Conservation (phyloP, 1,284 basidiomycete species). For the Marasmius tenuissimus region DNA sequence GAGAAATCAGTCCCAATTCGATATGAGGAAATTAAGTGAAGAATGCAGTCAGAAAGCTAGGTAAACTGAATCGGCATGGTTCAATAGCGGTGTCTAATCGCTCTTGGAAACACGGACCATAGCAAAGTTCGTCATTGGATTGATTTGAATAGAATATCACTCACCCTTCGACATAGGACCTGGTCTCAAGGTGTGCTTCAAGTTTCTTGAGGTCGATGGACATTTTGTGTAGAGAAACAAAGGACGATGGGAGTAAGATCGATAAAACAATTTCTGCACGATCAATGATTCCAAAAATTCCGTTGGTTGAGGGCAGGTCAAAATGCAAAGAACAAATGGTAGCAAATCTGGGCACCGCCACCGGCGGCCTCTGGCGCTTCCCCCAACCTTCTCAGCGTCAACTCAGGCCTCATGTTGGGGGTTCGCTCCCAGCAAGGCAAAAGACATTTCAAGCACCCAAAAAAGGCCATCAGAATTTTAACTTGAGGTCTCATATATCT, state of each 20-base stretch:
- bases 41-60: conserved; percentile 68
- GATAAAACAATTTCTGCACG: conserved; percentile 19
- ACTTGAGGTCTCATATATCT: too few relatives aligned
- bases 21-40: conserved; percentile 8
- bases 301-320: not conserved
- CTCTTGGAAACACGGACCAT: conserved; percentile 84
- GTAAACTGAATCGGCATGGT: conserved; percentile 63
- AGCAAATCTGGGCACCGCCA: too few relatives aligned
- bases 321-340: not conserved
- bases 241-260: conserved; percentile 16
- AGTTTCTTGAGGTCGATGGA: conserved; percentile 75
- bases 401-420: too few relatives aligned
- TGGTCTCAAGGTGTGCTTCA: conserved; percentile 80
- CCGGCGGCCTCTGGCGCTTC: too few relatives aligned
- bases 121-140: conserved; percentile 23
- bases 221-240: conserved; percentile 48
- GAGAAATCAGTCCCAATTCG: conserved; percentile 7
- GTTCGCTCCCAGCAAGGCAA: too few relatives aligned
- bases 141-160: conserved; percentile 32
- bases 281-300: not conserved
- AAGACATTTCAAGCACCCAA: too few relatives aligned
- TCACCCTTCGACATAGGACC: conserved; percentile 93
- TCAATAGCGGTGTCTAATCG: conserved; percentile 82
- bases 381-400: too few relatives aligned
- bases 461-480: too few relatives aligned